A percentile compares a stretch with the other conserved stretches of the same genome.
Evolutionary conservation across 2,329 filamentous ascomycete genomes (phyloP).

Genomic region (Paramyrothecium roridum): DNA sequence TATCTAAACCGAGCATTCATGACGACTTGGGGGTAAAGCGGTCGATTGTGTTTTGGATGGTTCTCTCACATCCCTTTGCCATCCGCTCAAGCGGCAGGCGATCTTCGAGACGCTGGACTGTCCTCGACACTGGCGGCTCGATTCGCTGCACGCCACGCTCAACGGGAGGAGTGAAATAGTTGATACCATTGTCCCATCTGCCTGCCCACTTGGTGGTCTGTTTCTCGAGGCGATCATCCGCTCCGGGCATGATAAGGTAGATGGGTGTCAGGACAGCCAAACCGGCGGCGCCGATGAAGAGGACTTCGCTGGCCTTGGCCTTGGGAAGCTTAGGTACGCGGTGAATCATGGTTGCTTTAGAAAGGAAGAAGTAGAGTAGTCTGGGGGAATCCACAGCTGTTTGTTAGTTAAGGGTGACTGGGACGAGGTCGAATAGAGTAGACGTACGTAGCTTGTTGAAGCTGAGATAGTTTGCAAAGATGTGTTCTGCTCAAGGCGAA

Average conservation of each 20-base stretch:
- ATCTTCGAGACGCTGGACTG: slow-evolving; percentile 42
- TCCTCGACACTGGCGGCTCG: slow-evolving; percentile 42
- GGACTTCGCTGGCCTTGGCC: slow-evolving; percentile 44
- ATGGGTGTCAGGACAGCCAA: slow-evolving; percentile 52
- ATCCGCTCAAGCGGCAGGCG: slow-evolving; percentile 48
- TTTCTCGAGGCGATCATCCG: slow-evolving; percentile 49
- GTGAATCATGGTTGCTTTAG: slow-evolving; percentile 44
- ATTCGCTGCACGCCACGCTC: slow-evolving; percentile 45
- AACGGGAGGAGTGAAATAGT: slow-evolving; percentile 46
- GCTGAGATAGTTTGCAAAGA: too few species aligned
- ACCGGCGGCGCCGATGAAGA: slow-evolving; percentile 52
- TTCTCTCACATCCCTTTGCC: slow-evolving; percentile 43
- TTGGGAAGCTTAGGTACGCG: slow-evolving; percentile 45
- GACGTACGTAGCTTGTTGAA: too few species aligned
- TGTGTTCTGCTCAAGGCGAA: too few species aligned
- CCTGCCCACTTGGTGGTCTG: slow-evolving; percentile 58
- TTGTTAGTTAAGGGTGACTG: too few species aligned
- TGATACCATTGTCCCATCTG: slow-evolving; percentile 57
- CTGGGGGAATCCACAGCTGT: too few species aligned
- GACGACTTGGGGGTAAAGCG: slow-evolving; percentile 26
- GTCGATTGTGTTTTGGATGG: slow-evolving; percentile 44
- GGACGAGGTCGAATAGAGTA: too few species aligned
- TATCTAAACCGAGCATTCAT: background rate
- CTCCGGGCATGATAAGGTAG: slow-evolving; percentile 55
- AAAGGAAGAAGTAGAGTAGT: background rate